Evolutionary conservation across 2,329 filamentous ascomycete species (phyloP).

Genomic region (Amesomyces nigricolor): DNA sequence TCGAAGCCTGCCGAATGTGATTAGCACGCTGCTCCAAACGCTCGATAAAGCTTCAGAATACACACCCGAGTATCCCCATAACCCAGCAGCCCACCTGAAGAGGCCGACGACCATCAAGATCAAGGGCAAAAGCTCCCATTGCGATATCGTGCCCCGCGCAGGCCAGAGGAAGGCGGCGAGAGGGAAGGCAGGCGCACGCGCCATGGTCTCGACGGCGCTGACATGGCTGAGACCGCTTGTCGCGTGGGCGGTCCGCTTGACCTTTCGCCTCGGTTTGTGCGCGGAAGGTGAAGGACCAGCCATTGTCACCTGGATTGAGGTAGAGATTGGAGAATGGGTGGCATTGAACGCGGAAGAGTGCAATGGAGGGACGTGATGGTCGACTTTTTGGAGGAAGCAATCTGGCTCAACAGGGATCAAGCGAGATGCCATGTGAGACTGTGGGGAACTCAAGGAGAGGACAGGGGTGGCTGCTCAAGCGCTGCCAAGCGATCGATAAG

Average conservation of each 20-base stretch:
- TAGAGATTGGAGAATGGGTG: conserved; percentile 8
- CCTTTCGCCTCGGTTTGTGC: conserved; percentile 56
- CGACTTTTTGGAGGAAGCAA: conserved; percentile 15
- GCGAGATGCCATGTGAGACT: background rate
- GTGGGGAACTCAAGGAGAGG: background rate
- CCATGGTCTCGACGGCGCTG: conserved; percentile 39
- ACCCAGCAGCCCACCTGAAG: conserved; percentile 84
- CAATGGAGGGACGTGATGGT: background rate
- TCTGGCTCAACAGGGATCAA: conserved; percentile 15
- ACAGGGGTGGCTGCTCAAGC: background rate
- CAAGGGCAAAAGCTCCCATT: conserved; percentile 87
- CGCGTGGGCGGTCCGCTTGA: conserved; percentile 45
- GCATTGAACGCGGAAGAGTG: conserved; percentile 23
- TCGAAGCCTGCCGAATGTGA: conserved; percentile 54
- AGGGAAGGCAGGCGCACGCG: conserved; percentile 70
- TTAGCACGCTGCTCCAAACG: background rate
- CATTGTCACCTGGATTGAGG: conserved; percentile 38
- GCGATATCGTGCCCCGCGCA: conserved; percentile 72
- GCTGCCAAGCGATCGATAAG: conserved; percentile 4
- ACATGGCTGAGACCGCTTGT: conserved; percentile 22
- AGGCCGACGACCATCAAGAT: conserved; percentile 86
- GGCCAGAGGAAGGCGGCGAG: conserved; percentile 94
- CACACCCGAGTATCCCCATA: conserved; percentile 91
- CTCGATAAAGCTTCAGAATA: background rate
- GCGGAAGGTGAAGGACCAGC: conserved; percentile 45